A percentile compares a stretch with the other conserved stretches of the same genome.
Evolutionary conservation across 768 basidiomycete species (phyloP).

Genomic region (Kwoniella europaea): DNA sequence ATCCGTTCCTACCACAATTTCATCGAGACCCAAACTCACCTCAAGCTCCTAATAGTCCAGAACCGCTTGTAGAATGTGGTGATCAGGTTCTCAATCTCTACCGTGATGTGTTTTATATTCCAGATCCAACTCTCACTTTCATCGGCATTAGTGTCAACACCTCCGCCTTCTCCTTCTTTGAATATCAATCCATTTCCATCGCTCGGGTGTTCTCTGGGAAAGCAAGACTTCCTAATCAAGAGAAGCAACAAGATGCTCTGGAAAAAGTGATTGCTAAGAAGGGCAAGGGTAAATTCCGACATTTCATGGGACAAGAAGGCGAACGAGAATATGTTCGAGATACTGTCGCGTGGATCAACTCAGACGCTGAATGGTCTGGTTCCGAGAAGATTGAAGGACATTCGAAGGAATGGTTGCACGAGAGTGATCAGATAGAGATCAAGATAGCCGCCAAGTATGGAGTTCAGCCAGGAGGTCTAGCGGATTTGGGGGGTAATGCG

Average conservation of each 20-base stretch:
- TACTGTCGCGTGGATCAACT: slow-evolving; percentile 41
- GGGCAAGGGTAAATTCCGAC: slow-evolving; percentile 36
- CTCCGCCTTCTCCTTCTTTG: slow-evolving; percentile 43
- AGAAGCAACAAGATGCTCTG: slow-evolving; percentile 15
- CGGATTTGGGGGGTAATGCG: slow-evolving; percentile 5
- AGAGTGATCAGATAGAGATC: slow-evolving; percentile 13
- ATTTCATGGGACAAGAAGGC: slow-evolving; percentile 32
- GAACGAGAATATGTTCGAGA: slow-evolving; percentile 32
- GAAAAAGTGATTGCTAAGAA: slow-evolving; percentile 18
- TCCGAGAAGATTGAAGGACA: slow-evolving; percentile 25
- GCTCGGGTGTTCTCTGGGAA: slow-evolving; percentile 35
- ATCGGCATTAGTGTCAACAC: slow-evolving; percentile 46
- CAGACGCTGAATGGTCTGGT: slow-evolving; percentile 33
- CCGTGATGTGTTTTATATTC: slow-evolving; percentile 61
- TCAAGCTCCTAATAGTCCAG: neutral
- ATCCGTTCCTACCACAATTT: slow-evolving; percentile 61
- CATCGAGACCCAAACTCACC: slow-evolving; percentile 35
- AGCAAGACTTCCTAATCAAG: slow-evolving; percentile 26
- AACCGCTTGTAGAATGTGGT: slow-evolving; percentile 60
- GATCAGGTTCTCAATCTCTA: slow-evolving; percentile 60
- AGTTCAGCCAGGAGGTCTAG: slow-evolving; percentile 5
- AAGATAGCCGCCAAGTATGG: slow-evolving; percentile 28
- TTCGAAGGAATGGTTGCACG: slow-evolving; percentile 20
- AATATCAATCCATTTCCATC: slow-evolving; percentile 45
- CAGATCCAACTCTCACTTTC: slow-evolving; percentile 62